Evolutionary conservation across 805 yeast species (phyloP).

Genomic region (Allodekkera sacchari): DNA sequence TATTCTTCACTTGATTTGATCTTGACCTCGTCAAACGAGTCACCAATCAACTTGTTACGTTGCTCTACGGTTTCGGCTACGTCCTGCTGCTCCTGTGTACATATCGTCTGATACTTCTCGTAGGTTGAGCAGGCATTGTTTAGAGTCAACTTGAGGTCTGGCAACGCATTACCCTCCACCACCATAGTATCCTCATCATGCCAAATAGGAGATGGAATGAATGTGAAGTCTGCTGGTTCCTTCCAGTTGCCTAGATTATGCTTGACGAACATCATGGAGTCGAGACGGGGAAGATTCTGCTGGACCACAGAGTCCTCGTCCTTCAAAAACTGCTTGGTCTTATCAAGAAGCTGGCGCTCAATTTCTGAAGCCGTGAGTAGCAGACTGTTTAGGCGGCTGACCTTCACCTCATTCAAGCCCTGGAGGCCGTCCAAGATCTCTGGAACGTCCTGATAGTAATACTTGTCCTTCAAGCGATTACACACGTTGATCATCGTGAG

Average conservation of each 20-base stretch:
- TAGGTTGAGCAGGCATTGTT: constrained; percentile 32
- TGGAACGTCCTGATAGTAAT: constrained; percentile 86
- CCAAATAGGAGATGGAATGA: constrained; percentile 89
- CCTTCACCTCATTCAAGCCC: constrained; percentile 73
- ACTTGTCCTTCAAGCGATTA: constrained; percentile 87
- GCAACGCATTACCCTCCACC: constrained; percentile 46
- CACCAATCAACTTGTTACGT: constrained; percentile 27
- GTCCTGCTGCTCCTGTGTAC: constrained; percentile 42
- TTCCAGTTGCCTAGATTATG: constrained; percentile 74
- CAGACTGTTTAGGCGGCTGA: constrained; percentile 59
- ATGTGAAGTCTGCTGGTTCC: constrained; percentile 80
- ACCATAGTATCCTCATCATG: constrained; percentile 85
- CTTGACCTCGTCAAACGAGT: constrained; percentile 29
- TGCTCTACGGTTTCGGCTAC: constrained; percentile 32
- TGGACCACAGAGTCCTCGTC: constrained; percentile 47
- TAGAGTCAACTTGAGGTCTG: constrained; percentile 45
- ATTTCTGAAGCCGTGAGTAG: constrained; percentile 52
- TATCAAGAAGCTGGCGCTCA: constrained; percentile 43
- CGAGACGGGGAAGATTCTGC: constrained; percentile 66
- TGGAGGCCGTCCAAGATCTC: constrained; percentile 81
- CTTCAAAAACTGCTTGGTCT: constrained; percentile 37
- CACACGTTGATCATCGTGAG: constrained; percentile 74
- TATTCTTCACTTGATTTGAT: constrained; percentile 29
- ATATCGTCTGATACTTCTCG: constrained; percentile 30
- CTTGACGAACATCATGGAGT: constrained; percentile 84